These are phyloP conservation scores for Termitomyces sp. DNA, from an alignment of 768 basidiomycete genomes.

Conservation along the genomic window DNA sequence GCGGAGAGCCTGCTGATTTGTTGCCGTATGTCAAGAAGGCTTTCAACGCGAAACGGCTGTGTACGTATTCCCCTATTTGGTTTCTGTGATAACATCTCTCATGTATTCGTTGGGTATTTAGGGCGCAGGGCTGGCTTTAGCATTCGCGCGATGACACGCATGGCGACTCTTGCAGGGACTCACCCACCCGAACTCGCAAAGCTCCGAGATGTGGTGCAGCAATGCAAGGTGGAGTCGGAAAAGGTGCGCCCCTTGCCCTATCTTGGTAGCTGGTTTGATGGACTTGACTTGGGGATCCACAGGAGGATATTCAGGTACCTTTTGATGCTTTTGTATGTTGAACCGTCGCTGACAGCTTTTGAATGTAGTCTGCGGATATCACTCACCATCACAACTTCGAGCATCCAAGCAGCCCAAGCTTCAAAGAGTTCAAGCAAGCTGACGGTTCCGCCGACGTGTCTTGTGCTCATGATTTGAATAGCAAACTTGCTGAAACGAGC, in stretches of 20 bases:
- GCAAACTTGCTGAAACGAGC: constrained; percentile 24
- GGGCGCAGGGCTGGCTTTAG: constrained; percentile 87
- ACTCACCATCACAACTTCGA: constrained; percentile 41
- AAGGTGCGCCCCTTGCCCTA: constrained; percentile 22
- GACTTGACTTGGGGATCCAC: not conserved
- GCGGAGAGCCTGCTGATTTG: constrained; percentile 64
- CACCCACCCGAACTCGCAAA: constrained; percentile 35
- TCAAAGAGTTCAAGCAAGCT: constrained; percentile 14
- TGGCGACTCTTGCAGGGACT: constrained; percentile 53
- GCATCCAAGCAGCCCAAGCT: constrained; percentile 9
- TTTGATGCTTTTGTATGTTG: not conserved
- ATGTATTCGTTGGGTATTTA: constrained; percentile 22
- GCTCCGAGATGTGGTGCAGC: constrained; percentile 52
- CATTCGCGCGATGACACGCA: constrained; percentile 80
- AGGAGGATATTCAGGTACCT: constrained; percentile 31
- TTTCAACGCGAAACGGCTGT: constrained; percentile 84
- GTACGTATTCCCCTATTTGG: constrained; percentile 38
- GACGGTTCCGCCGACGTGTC: constrained; percentile 17
- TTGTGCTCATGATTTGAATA: constrained; percentile 17
- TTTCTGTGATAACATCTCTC: not conserved
- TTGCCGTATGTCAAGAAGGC: constrained; percentile 86
- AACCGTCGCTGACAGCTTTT: constrained; percentile 6
- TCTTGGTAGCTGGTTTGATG: not conserved
- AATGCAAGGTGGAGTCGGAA: constrained; percentile 81
- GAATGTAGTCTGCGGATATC: constrained; percentile 31